These are phyloP conservation scores for Cynara cardunculus DNA, from an alignment of 129 eudicot genomes.

Conservation along the genomic window DNA sequence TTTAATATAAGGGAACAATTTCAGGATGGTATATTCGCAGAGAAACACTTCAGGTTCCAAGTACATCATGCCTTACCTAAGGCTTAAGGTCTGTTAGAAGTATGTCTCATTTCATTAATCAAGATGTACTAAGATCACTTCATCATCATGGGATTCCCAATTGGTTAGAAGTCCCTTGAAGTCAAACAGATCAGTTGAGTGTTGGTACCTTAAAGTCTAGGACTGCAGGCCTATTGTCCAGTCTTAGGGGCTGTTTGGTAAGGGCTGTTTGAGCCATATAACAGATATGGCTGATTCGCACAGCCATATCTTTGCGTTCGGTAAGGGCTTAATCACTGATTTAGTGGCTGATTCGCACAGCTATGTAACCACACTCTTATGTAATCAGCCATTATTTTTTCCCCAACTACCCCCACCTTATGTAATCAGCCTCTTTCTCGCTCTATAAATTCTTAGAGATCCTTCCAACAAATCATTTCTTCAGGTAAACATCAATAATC, in stretches of 20 bases:
- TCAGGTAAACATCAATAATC: conserved; percentile 15
- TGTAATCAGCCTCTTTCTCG: conserved; percentile 36
- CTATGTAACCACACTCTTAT: too few species aligned
- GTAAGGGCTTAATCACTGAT: too few species aligned
- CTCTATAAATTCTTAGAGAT: conserved; percentile 26
- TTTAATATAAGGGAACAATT: neutral
- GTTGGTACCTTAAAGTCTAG: neutral
- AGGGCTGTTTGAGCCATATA: too few species aligned
- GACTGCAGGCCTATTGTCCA: neutral
- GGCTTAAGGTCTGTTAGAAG: neutral
- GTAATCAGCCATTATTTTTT: too few species aligned
- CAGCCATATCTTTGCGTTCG: too few species aligned
- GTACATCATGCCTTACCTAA: neutral
- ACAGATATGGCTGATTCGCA: too few species aligned
- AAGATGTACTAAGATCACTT: neutral
- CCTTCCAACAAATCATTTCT: conserved; percentile 24
- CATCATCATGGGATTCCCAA: neutral
- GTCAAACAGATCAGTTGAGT: neutral
- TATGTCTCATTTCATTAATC: neutral
- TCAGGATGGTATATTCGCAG: neutral
- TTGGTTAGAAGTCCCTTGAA: neutral
- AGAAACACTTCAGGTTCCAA: neutral
- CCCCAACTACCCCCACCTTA: too few species aligned
- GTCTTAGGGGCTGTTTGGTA: too few species aligned
- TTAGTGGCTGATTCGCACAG: too few species aligned